Base-by-base conservation (phyloP, 202 grass and related monocot species). In the Zoysia matrella region DNA sequence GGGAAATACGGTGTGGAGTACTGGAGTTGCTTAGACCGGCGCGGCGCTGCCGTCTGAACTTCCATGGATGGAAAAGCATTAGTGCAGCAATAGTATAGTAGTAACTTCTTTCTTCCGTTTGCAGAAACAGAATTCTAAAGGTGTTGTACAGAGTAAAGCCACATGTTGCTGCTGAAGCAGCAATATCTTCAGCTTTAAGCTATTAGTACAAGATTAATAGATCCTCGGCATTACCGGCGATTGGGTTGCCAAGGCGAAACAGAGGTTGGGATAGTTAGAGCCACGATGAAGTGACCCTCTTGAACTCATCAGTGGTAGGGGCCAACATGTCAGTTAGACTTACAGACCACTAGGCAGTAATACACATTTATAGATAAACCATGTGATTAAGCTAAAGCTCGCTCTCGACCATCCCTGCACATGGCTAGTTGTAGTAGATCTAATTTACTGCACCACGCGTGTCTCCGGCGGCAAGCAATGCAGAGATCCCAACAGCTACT, bases 91-190 rank as follows among this genome's bases (percentile, higher is more conserved):
- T 36, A 36, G 30, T 36, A 36, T 36, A 36, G 30, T 22, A 60
- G 56, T 6, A 60, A 60, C n/a, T 60, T 60, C n/a, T 60, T 60
- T 60, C 56, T 60, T 60, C 56, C 56, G n/a, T 60, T 60, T 60
- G 6, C 56, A 60, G 56, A 60, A 60, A 22, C n/a, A 16, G 15
- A 8, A 5, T 8, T 60, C 56, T 18, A 60, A 60, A 60, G 56
- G 4, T 18, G 56, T 18, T 8, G 5, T 22, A 15, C 15, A 60
- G 5, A 22, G n/a, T 22, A 8, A 60, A 60, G n/a, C n/a, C 56
- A 60, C 56, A 60, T 60, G 56, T 60, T 60, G 56, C 56, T 60
- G 6, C 56, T 8, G n/a, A 22, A 60, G 22, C 15, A 60, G 56
- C n/a, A 60, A 60, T 22, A 60, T 7, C 56, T 60, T 60, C 5